Base-by-base conservation (phyloP, 2,329 filamentous ascomycete genomes). In the Aspergillus cejpii region DNA sequence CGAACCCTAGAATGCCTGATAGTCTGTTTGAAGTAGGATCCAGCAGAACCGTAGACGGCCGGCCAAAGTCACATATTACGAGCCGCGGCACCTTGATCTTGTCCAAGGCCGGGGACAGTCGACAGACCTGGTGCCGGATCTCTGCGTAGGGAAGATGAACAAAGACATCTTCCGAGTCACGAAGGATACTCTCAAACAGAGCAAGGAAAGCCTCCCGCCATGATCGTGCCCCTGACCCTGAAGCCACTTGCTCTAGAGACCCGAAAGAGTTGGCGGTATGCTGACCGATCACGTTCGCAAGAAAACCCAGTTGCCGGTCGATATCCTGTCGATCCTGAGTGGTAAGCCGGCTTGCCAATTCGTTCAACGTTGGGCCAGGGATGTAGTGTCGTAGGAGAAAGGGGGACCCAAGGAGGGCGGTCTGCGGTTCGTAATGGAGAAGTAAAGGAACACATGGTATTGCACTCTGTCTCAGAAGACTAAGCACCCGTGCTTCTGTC, bases 141-240 rank as follows among this genome's bases (percentile, higher is more conserved):
- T 72, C 70, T 7, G 73, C 68, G 53, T 80, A 80, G 0, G 77
- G 77, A 5, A 80, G 57, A 45, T 72, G 75, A 52, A 81, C 70
- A 10, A 79, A 72, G 60, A 76, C 74, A 46, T 81, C 77, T 56
- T 81, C 78, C 12, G 72, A 75, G 52, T 81, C 78, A 12, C 75
- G 74, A 19, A 81, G 63, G 6, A 73, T 62, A 8, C 69, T 64
- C 56, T 80, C 77, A 15, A 80, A 63, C 29, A 80, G 66, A 5
- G 58, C 54, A 19, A 71, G 61, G 51, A 80, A 81, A 10, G 72
- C 73, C 44, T 74, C 69, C 42, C 68, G 65, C 78, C 78, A 81
- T 2, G 72, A 73, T n/a, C 52, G 55, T 44, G 61, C 68, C 12
- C 75, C 74, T 19, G 59, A 60, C n/a, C 71, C 69, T 11, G 58